Percentiles rank a stretch among this genome's conserved stretches.
phyloP scores from a whole-genome alignment of 352 stramenopile genomes.

The Bremia lactucae region DNA sequence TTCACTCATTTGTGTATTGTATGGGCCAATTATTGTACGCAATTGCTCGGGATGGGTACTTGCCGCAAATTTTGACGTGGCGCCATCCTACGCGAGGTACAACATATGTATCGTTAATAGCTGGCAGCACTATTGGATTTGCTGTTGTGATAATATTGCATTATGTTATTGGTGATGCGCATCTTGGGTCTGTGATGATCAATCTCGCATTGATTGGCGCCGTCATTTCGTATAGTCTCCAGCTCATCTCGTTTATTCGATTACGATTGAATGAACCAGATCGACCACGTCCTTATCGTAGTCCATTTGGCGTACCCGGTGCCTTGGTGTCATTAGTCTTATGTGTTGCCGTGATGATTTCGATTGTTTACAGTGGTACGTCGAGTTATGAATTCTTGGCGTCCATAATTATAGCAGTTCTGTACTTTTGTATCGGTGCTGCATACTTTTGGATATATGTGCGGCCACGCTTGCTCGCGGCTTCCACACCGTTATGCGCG shows the following conservation, averaged over 20 bases:
- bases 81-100: slow-evolving; percentile 35
- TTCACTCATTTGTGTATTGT: slow-evolving; percentile 75
- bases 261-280: slow-evolving; percentile 43
- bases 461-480: slow-evolving; percentile 19
- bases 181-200: slow-evolving; percentile 54
- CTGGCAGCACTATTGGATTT: slow-evolving; percentile 34
- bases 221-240: slow-evolving; percentile 52
- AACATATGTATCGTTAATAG: slow-evolving; percentile 43
- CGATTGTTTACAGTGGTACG: slow-evolving; percentile 55
- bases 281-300: slow-evolving; percentile 36
- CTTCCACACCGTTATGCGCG: slow-evolving; percentile 30
- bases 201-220: slow-evolving; percentile 58
- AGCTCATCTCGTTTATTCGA: slow-evolving; percentile 44
- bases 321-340: slow-evolving; percentile 33
- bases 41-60: slow-evolving; percentile 52
- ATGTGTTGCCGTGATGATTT: slow-evolving; percentile 36
- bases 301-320: slow-evolving; percentile 40
- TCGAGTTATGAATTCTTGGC: slow-evolving; percentile 50
- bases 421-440: slow-evolving; percentile 41
- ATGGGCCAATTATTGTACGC: slow-evolving; percentile 58
- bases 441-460: slow-evolving; percentile 38
- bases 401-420: slow-evolving; percentile 37
- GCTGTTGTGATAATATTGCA: slow-evolving; percentile 38
- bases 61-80: slow-evolving; percentile 38
- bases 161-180: slow-evolving; percentile 45